phyloP scores from a whole-genome alignment of 805 yeast species.

The Nakazawaea peltata region DNA sequence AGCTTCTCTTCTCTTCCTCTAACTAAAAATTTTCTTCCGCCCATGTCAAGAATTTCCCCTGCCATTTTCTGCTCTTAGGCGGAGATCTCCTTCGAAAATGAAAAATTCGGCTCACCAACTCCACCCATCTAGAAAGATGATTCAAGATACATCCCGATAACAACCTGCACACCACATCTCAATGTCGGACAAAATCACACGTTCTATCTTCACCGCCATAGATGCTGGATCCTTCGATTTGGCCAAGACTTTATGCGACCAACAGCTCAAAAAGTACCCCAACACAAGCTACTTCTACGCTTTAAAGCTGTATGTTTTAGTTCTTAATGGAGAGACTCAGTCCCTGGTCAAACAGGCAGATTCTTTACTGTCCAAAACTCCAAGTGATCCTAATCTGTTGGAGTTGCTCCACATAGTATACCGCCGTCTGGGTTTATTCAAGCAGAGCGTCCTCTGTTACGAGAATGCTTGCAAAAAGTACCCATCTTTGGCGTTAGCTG shows the following conservation, averaged over 20 bases:
- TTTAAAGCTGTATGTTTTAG: conserved; percentile 27
- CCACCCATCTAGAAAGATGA: too few species aligned
- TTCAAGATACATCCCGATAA: too few species aligned
- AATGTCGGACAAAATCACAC: conserved; percentile 19
- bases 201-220: conserved; percentile 33
- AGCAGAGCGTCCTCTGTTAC: conserved; percentile 39
- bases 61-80: not conserved
- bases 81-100: not conserved
- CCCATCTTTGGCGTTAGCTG: conserved; percentile 37
- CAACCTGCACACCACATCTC: too few species aligned
- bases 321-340: conserved; percentile 23
- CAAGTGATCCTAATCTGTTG: conserved; percentile 50
- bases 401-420: conserved; percentile 39
- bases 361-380: conserved; percentile 26
- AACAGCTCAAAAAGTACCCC: conserved; percentile 48
- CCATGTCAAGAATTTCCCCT: too few species aligned
- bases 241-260: conserved; percentile 42
- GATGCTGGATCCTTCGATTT: conserved; percentile 43
- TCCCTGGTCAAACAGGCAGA: conserved; percentile 26
- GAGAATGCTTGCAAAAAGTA: conserved; percentile 53
- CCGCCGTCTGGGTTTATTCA: conserved; percentile 24
- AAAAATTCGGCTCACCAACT: too few species aligned
- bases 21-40: too few species aligned
- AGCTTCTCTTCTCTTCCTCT: too few species aligned
- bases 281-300: conserved; percentile 46